Evolutionary conservation across 768 basidiomycete species (phyloP).

Genomic region (Vishniacozyma victoriae): DNA sequence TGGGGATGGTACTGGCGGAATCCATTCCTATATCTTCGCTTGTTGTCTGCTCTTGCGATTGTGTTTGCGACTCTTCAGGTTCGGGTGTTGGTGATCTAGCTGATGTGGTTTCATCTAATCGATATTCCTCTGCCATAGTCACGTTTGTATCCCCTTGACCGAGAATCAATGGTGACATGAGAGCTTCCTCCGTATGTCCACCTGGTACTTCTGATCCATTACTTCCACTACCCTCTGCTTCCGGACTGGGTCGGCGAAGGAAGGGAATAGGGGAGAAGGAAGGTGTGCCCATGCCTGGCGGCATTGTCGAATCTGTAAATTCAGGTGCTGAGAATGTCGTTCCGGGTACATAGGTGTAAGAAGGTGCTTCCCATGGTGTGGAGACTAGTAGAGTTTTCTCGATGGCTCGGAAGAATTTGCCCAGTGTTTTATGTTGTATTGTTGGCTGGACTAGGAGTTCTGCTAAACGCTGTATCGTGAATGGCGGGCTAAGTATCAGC

Average conservation of each 20-base stretch:
- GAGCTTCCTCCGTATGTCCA: constrained; percentile 13
- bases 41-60: not conserved
- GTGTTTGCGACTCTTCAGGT: constrained; percentile 17
- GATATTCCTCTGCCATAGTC: not conserved
- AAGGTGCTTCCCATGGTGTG: constrained; percentile 35
- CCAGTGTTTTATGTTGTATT: constrained; percentile 29
- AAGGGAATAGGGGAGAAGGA: constrained; percentile 48
- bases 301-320: constrained; percentile 23
- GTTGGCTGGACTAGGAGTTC: constrained; percentile 39
- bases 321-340: constrained; percentile 1
- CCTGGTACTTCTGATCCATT: not conserved
- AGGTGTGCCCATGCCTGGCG: constrained; percentile 33
- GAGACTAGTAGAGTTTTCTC: constrained; percentile 46
- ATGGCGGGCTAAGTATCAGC: constrained; percentile 35
- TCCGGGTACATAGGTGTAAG: constrained; percentile 12
- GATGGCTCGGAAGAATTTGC: constrained; percentile 47
- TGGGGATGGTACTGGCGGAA: not conserved
- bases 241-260: constrained; percentile 12
- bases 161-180: constrained; percentile 32
- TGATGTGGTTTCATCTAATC: not conserved
- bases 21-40: not conserved
- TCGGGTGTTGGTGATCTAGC: constrained; percentile 23
- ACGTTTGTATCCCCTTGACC: constrained; percentile 3
- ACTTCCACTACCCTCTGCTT: not conserved
- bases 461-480: constrained; percentile 47